Evolutionary conservation across 2,329 filamentous ascomycete genomes (phyloP).

Genomic region (Sclerotinia glacialis): DNA sequence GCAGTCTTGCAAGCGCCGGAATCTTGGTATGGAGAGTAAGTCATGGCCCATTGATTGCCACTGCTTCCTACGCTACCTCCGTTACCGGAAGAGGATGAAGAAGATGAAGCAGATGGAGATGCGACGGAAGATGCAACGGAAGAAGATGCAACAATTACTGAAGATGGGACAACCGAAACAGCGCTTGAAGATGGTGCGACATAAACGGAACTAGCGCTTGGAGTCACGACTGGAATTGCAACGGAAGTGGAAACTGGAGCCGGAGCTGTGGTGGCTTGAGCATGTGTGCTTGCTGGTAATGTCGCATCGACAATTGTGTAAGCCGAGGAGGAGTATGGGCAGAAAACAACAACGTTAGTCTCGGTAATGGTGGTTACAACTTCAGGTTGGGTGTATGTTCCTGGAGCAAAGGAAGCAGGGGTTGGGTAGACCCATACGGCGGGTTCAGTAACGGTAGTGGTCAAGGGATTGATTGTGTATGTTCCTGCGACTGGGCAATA

Average conservation of each 20-base stretch:
- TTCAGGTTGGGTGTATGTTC: constrained; percentile 69
- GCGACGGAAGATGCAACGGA: constrained; percentile 34
- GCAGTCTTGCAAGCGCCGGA: constrained; percentile 63
- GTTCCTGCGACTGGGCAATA: constrained; percentile 71
- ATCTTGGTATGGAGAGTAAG: constrained; percentile 71
- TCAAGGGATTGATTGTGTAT: constrained; percentile 70
- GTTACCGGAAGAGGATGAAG: constrained; percentile 39
- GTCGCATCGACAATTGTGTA: not conserved
- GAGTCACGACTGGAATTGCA: constrained; percentile 23
- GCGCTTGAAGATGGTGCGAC: constrained; percentile 11
- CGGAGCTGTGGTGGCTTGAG: constrained; percentile 35
- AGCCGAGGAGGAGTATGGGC: constrained; percentile 57
- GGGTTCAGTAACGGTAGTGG: constrained; percentile 55
- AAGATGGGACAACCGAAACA: not conserved
- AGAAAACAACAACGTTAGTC: constrained; percentile 66
- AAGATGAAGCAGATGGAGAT: constrained; percentile 53
- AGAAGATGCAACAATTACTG: constrained; percentile 25
- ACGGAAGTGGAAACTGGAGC: constrained; percentile 22
- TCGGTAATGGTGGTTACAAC: constrained; percentile 65
- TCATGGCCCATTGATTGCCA: constrained; percentile 62
- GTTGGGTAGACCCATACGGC: constrained; percentile 62
- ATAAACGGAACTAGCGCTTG: constrained; percentile 32
- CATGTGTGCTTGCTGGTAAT: not conserved
- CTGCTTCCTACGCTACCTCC: constrained; percentile 27
- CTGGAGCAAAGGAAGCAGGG: constrained; percentile 62